Conservation (phyloP, 2,329 filamentous ascomycete species). For the Epichloe scottii region DNA sequence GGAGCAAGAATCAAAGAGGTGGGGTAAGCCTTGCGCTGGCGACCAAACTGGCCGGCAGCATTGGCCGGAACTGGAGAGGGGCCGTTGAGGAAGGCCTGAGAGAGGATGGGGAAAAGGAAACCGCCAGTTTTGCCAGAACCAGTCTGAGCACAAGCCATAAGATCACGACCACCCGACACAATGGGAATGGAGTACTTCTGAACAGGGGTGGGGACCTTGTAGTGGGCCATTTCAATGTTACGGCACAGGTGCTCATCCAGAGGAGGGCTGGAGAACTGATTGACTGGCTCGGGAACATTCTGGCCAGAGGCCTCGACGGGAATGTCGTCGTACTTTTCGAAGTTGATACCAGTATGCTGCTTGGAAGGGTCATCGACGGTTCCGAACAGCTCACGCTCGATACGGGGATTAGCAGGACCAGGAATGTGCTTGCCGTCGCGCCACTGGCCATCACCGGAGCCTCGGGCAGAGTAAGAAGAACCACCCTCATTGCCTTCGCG, state of each 20-base stretch:
- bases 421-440: conserved; percentile 92
- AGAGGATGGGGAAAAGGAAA: conserved; percentile 97
- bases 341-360: conserved; percentile 98
- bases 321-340: conserved; percentile 99
- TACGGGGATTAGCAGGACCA: conserved; percentile 72
- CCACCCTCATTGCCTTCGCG: conserved; percentile 35
- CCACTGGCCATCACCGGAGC: conserved; percentile 94
- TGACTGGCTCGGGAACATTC: conserved; percentile 84
- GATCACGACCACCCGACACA: conserved; percentile 91
- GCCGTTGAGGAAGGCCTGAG: conserved; percentile 88
- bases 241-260: conserved; percentile 83
- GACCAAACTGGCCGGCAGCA: conserved; percentile 63
- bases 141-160: conserved; percentile 99
- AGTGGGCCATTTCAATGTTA: conserved; percentile 90
- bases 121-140: conserved; percentile 99
- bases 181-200: conserved; percentile 99
- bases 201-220: conserved; percentile 91
- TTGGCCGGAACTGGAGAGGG: conserved; percentile 57
- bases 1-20: conserved; percentile 92
- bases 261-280: conserved; percentile 84
- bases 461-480: conserved; percentile 47
- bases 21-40: conserved; percentile 95
- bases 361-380: conserved; percentile 82
- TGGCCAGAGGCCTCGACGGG: conserved; percentile 94
- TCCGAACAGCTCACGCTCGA: conserved; percentile 95